phyloP scores from a whole-genome alignment of 257 asterid genomes.

The Phtheirospermum japonicum region DNA sequence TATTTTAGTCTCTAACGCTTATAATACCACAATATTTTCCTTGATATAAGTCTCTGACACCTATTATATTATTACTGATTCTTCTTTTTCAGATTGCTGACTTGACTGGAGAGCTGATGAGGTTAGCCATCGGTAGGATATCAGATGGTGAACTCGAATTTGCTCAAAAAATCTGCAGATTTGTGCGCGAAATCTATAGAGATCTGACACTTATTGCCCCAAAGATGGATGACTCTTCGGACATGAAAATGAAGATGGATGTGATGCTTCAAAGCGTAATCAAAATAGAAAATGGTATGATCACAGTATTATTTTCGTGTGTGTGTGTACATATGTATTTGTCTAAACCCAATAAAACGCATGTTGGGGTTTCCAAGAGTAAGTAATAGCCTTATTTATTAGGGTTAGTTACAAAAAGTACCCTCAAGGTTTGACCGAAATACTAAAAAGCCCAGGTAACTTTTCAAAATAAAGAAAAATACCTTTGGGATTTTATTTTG shows the following conservation, averaged over 20 bases:
- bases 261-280: constrained; percentile 91
- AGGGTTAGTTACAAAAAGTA: too few species aligned
- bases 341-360: neutral
- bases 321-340: too few species aligned
- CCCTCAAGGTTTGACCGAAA: too few species aligned
- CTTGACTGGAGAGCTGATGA: constrained; percentile 95
- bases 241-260: constrained; percentile 91
- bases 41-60: constrained; percentile 5
- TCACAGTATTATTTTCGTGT: neutral
- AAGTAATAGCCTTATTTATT: too few species aligned
- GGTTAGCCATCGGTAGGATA: constrained; percentile 93
- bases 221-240: constrained; percentile 67
- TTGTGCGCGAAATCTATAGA: constrained; percentile 83
- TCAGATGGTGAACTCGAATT: constrained; percentile 90
- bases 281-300: constrained; percentile 84
- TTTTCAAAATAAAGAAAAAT: too few species aligned
- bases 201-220: constrained; percentile 73
- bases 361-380: too few species aligned
- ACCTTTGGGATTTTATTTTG: too few species aligned
- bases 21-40: constrained; percentile 14
- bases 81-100: constrained; percentile 73
- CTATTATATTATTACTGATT: constrained; percentile 4
- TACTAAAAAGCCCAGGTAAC: too few species aligned
- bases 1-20: constrained; percentile 1
- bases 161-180: constrained; percentile 77